These are phyloP conservation scores for Sanghuangporus weigelae DNA, from an alignment of 1,284 basidiomycete genomes.

Conservation along the genomic window DNA sequence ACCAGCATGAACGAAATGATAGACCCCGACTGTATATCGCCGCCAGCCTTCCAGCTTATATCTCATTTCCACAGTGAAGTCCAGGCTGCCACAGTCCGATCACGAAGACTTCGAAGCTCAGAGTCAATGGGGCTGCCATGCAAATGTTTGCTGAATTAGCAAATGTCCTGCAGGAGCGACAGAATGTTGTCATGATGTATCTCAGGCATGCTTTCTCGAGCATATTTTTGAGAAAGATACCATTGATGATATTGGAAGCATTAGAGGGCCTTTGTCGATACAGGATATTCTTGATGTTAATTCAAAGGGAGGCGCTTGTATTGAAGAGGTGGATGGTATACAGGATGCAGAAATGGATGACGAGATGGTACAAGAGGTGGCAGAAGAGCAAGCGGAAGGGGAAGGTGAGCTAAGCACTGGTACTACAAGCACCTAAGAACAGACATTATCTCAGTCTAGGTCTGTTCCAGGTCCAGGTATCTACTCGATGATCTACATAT, in stretches of 20 bases:
- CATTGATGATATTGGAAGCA: slow-evolving; percentile 70
- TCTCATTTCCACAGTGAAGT: slow-evolving; percentile 78
- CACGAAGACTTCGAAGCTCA: slow-evolving; percentile 52
- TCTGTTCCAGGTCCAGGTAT: slow-evolving; percentile 4
- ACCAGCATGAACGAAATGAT: slow-evolving; percentile 76
- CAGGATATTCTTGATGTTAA: slow-evolving; percentile 78
- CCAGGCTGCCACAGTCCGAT: slow-evolving; percentile 76
- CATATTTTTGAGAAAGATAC: slow-evolving; percentile 65
- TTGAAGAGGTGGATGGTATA: background rate
- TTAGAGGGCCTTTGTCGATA: slow-evolving; percentile 56
- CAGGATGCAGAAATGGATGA: slow-evolving; percentile 14
- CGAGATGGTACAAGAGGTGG: slow-evolving; percentile 19
- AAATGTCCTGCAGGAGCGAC: slow-evolving; percentile 47
- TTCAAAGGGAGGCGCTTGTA: background rate
- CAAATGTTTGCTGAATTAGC: slow-evolving; percentile 59
- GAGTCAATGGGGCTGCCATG: slow-evolving; percentile 63
- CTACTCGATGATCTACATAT: background rate
- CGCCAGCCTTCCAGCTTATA: slow-evolving; percentile 74
- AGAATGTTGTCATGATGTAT: slow-evolving; percentile 64
- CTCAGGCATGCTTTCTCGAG: slow-evolving; percentile 70
- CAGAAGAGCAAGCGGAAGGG: too few relatives aligned
- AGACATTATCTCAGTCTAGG: background rate
- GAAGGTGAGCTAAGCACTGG: slow-evolving; percentile 12
- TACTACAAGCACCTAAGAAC: background rate
- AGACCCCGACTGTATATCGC: slow-evolving; percentile 74